Conservation (phyloP, 192 early-diverging fungal species). For the Dispira parvispora region DNA sequence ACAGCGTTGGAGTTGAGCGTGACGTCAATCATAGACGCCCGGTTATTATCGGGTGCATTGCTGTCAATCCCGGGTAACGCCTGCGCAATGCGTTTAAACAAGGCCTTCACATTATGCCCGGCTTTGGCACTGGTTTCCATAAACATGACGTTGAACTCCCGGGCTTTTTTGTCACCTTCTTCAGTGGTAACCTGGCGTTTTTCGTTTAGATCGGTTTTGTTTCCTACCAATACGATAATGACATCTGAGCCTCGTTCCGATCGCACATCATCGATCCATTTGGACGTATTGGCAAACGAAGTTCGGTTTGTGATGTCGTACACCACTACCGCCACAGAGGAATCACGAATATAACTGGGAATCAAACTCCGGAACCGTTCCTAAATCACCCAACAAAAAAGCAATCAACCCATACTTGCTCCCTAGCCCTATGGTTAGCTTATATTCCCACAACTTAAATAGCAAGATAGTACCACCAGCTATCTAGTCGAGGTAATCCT, state of each 20-base stretch:
- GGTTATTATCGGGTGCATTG: slow-evolving; percentile 33
- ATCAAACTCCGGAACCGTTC: slow-evolving; percentile 96
- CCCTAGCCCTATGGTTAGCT: no score
- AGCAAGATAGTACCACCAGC: no score
- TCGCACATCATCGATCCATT: slow-evolving; percentile 99
- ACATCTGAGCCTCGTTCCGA: slow-evolving; percentile 97
- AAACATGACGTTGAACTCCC: slow-evolving; percentile 93
- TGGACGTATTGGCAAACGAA: slow-evolving; percentile 91
- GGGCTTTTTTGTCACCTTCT: slow-evolving; percentile 95
- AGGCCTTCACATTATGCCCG: slow-evolving; percentile 94
- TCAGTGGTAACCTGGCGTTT: slow-evolving; percentile 88
- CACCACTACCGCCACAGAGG: slow-evolving; percentile 90
- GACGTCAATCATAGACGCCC: slow-evolving; percentile 33
- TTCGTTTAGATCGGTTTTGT: slow-evolving; percentile 97
- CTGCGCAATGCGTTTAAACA: slow-evolving; percentile 95
- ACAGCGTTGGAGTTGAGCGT: slow-evolving; percentile 27
- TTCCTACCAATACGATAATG: slow-evolving; percentile 94
- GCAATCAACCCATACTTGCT: no score
- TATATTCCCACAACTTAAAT: no score
- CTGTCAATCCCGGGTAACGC: slow-evolving; percentile 74
- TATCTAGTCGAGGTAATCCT: no score
- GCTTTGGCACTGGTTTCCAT: slow-evolving; percentile 99
- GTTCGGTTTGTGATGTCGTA: slow-evolving; percentile 91
- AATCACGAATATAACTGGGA: slow-evolving; percentile 97
- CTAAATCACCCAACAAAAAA: slow-evolving; percentile 17